Evolutionary conservation across 352 stramenopile species (phyloP).

Genomic region (Blastocystis sp.): DNA sequence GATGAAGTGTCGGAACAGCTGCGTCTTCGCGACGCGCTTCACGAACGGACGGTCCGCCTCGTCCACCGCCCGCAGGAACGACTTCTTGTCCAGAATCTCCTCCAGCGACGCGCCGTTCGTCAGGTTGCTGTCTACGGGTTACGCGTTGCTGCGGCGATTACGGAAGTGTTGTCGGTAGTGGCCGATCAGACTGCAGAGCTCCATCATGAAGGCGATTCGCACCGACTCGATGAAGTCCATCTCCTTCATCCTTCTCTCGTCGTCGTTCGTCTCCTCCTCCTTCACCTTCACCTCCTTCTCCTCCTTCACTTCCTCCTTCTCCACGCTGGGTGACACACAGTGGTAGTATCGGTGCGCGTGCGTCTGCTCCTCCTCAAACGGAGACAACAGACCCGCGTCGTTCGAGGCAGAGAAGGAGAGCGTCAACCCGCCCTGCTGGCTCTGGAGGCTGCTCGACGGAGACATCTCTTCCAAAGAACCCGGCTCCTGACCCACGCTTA

Average conservation of each 20-base stretch:
- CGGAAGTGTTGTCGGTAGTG: slow-evolving; percentile 37
- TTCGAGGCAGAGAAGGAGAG: background rate
- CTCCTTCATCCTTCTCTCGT: too few relatives aligned
- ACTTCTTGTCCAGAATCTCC: slow-evolving; percentile 51
- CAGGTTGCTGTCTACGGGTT: slow-evolving; percentile 5
- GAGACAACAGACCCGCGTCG: background rate
- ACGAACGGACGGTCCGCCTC: slow-evolving; percentile 53
- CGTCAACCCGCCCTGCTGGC: background rate
- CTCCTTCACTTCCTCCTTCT: background rate
- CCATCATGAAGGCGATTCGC: slow-evolving; percentile 42
- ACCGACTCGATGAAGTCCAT: slow-evolving; percentile 51
- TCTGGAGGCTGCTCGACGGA: background rate
- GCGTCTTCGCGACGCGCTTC: slow-evolving; percentile 29
- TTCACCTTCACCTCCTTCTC: background rate
- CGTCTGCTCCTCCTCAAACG: background rate
- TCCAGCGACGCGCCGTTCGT: slow-evolving; percentile 17
- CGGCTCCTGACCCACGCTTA: background rate
- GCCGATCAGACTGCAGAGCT: slow-evolving; percentile 36
- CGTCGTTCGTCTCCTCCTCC: too few relatives aligned
- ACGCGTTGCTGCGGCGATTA: background rate
- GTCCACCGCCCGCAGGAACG: slow-evolving; percentile 34
- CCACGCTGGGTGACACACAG: background rate
- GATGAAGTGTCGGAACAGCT: slow-evolving; percentile 58
- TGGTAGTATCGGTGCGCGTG: slow-evolving; percentile 38
- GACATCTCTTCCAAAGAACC: background rate